A percentile compares a stretch with the other conserved stretches of the same genome.
Conservation (phyloP, 495 filamentous ascomycete genomes). For the Aspergillus wentii region DNA sequence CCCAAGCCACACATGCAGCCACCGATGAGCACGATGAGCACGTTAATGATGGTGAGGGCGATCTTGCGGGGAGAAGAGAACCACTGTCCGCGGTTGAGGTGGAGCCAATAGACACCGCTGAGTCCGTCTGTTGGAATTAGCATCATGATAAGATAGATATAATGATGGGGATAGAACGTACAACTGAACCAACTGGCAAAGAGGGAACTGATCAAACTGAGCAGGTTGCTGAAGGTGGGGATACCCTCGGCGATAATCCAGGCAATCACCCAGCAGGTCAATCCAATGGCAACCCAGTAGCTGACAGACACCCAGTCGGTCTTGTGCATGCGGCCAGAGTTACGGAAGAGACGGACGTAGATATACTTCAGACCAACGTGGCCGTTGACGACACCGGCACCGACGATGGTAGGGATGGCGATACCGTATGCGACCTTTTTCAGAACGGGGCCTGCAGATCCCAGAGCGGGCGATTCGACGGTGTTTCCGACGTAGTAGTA, state of each 20-base stretch:
- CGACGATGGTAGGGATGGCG: conserved; percentile 68
- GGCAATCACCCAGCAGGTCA: conserved; percentile 53
- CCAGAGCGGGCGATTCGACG: conserved; percentile 67
- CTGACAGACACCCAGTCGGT: conserved; percentile 39
- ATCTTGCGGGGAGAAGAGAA: conserved; percentile 29
- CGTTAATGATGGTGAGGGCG: conserved; percentile 22
- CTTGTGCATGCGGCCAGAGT: conserved; percentile 50
- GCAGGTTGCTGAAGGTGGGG: conserved; percentile 61
- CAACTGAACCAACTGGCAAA: conserved; percentile 40
- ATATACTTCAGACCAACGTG: conserved; percentile 59
- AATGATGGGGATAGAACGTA: neutral
- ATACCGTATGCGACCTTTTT: conserved; percentile 76
- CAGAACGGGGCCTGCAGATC: conserved; percentile 56
- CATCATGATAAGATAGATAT: no score
- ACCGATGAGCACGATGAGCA: conserved; percentile 21
- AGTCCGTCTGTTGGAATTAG: conserved; percentile 21
- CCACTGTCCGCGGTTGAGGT: conserved; percentile 31
- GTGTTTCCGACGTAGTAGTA: conserved; percentile 65
- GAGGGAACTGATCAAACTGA: conserved; percentile 41
- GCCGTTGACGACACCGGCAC: conserved; percentile 69
- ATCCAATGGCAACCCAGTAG: conserved; percentile 53
- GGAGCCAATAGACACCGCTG: conserved; percentile 39
- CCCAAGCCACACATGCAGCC: conserved; percentile 26
- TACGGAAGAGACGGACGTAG: conserved; percentile 54
- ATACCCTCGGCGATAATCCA: conserved; percentile 68